Base-by-base conservation (phyloP, 169 alveolate species). In the Cryptosporidium bovis region DNA sequence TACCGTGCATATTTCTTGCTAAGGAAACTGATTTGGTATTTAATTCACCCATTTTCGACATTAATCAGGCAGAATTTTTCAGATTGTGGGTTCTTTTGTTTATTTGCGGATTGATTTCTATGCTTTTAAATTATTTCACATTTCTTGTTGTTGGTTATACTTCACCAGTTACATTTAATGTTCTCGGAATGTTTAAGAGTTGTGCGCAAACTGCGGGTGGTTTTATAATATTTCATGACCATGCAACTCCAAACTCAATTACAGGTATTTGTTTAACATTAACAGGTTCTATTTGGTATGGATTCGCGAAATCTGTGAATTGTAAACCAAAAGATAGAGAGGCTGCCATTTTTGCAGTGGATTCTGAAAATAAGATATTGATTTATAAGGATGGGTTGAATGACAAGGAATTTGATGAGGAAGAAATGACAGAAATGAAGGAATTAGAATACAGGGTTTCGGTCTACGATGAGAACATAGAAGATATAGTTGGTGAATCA, bases 131-230 rank as follows among this genome's bases (percentile, higher is more conserved):
- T 34, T 77, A 77, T 56, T 77, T 77, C 16, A 60, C 87, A 10
- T 77, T 77, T 62, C 36, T 77, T 16, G 87, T 77, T 1, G 87
- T 77, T 29, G 87, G 87, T 0, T 77, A 77, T 77, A 77, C 87
- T 12, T 77, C 87, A 8, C 87, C 87, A 1, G 87, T 91, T 46
- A 69, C 94, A 34, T 91, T 91, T 69, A 83, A 84, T 64, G 83
- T 91, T n/a, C 71, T 84, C 12, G 94, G 94, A 0, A 82, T 71
- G 77, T 85, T 66, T 46, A 91, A 91, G 65, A 69, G 93, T 20
- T 71, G 92, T 31, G 84, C 91, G 18, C 94, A 91, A 69, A 71
- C 92, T 15, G 68, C 82, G 3, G 92, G 92, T 13, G 94, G 93
- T 3, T 68, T 91, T 44, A 56, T 83, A 15, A 46, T 91, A 24